Evolutionary conservation across 495 filamentous ascomycete genomes (phyloP), one percentile per base, ranked within the genome.

Genomic region (Penicillium goetzii): DNA sequence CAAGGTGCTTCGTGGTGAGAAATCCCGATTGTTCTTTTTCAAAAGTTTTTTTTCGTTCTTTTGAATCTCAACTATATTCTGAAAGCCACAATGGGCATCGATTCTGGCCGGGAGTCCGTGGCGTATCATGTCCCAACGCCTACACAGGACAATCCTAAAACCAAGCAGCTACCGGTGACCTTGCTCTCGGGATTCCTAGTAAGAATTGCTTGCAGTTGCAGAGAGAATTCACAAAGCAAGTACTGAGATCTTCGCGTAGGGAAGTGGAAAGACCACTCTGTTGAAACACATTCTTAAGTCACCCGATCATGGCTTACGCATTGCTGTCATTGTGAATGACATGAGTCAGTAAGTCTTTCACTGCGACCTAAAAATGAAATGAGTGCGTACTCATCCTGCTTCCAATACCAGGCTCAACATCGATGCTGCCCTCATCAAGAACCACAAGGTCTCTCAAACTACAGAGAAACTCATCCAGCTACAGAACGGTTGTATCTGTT

Each of bases 401-500:
- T 45, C 26, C 58, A 11, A 25, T 21, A 19, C 4, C 40, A 83
- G 80, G 4, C 68, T 86, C 21, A 86, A 86, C 62, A 81, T 86
- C 64, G 84, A 86, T 62, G 84, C 83, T 1, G 72, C 80, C n/a
- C 76, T 86, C 7, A 81, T 86, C 33, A 75, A 72, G 9, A 73
- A 82, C 56, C 83, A 85, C 73, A 77, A 79, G 43, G 74, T 86
- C 63, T 77, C 75, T 47, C 74, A 80, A 45, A 81, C 76, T n/a
- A 74, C 83, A 51, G 83, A 87, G 59, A 84, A 84, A 59, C 73
- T 88, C 50, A 81, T 88, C n/a, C 79, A 82, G 53, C 74, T 88
- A 51, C 84, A 88, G 62, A 88, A 88, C 47, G 85, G 84, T 8
- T 88, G 85, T 60, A 88, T 88, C 58, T 88, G 84, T 69, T 88